A percentile compares a stretch with the other conserved stretches of the same genome.
Evolutionary conservation across 148 eudicot genomes (phyloP).

Genomic region (Rhododendron henanense): DNA sequence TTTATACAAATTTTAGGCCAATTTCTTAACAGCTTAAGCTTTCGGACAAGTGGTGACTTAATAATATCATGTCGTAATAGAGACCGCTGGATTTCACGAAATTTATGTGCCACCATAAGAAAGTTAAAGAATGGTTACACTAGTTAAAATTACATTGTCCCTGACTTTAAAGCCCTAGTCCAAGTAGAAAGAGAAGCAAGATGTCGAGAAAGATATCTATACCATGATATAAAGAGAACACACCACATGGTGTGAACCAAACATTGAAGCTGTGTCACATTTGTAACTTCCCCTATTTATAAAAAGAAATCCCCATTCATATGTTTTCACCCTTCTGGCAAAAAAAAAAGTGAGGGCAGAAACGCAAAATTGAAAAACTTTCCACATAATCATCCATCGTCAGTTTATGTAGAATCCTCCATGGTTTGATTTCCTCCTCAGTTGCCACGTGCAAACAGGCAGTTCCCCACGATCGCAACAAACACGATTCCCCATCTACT

Average conservation of each 20-base stretch:
- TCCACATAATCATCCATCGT: not conserved
- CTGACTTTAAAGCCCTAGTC: not conserved
- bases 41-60: not conserved
- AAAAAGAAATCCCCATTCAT: not conserved
- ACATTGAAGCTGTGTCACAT: not conserved
- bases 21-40: not conserved
- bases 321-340: not conserved
- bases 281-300: not conserved
- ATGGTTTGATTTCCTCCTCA: not conserved
- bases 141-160: not conserved
- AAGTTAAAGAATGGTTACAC: not conserved
- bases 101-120: not conserved
- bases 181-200: not conserved
- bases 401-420: not conserved
- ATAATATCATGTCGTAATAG: not conserved
- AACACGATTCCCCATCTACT: not conserved
- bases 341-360: not conserved
- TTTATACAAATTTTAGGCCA: not conserved
- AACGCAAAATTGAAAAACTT: not conserved
- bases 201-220: not conserved
- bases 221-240: not conserved
- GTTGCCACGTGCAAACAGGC: not conserved
- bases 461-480: not conserved
- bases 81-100: not conserved
- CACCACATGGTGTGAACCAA: not conserved